Base-by-base conservation (phyloP, 768 basidiomycete species). In the Suillus occidentalis region DNA sequence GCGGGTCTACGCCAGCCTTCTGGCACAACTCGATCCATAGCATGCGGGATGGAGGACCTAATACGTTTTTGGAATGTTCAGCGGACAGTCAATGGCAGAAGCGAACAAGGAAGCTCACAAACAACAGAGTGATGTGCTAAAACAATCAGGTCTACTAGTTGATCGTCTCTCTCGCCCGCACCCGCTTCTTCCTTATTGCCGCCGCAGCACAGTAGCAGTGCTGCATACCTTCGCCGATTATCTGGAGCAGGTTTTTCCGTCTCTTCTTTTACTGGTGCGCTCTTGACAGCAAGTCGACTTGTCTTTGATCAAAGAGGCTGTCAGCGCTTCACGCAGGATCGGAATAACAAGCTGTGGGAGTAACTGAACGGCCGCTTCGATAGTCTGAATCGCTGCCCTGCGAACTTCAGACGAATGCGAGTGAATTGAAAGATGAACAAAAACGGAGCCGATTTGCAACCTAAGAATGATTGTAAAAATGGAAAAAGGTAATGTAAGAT, bases 21-120 rank as follows among this genome's bases (percentile, higher is more conserved):
- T 92, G 92, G 63, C 90, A 92, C 6, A 92, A 67, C 63, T 94
- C 91, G 65, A 96, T 90, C 95, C 95, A 97, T 1, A 76, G 14
- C 42, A 61, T 60, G 10, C 66, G 65, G 13, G 69, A 66, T 2
- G 69, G 61, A 5, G 47, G 63, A 39, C 72, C 76, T 76, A 40
- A 12, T 42, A 10, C 25, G 13, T 40, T 40, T 53, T 52, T 63
- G 63, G 2, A 14, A 43, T 16, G 37, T 52, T 28, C 16, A 39
- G 40, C 31, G 25, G n/a, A n/a, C 25, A 61, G 34, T 39, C 18
- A 36, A 64, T 20, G 43, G 6, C 52, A 43, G 9, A 64, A 10
- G n/a, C 4, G 20, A 3, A 55, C 37, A 25, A 56, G 34, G 49
- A 20, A 62, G 81, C 89, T 67, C 60, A 91, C 91, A 81, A 57